Evolutionary conservation across 2,329 filamentous ascomycete genomes (phyloP).

Genomic region (Aureobasidium lini): DNA sequence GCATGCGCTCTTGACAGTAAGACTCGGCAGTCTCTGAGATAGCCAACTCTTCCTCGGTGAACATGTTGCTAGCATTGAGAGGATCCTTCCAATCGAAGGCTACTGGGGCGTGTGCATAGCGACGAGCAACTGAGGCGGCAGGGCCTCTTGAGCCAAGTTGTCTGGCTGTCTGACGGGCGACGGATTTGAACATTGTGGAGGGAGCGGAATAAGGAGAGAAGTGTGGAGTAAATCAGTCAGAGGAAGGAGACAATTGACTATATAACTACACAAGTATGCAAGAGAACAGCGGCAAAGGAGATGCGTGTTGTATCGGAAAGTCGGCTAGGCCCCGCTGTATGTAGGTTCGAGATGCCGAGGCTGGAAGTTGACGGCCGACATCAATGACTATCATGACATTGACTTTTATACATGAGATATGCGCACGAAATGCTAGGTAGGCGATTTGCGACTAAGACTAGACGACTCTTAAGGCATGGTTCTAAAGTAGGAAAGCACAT

Average conservation of each 20-base stretch:
- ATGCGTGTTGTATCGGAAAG: conserved; percentile 9
- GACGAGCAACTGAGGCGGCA: conserved; percentile 26
- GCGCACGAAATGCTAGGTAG: neutral
- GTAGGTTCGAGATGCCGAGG: conserved; percentile 5
- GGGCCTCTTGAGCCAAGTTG: conserved; percentile 30
- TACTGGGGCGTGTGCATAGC: conserved; percentile 36
- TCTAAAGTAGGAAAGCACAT: neutral
- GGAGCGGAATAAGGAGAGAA: neutral
- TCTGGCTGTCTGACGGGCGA: conserved; percentile 33
- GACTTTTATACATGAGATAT: neutral
- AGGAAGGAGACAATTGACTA: neutral
- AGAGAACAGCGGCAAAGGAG: conserved; percentile 2
- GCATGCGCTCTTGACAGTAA: conserved; percentile 85
- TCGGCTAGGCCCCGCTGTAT: conserved; percentile 3
- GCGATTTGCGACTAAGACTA: neutral
- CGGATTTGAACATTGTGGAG: conserved; percentile 36
- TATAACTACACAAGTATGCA: neutral
- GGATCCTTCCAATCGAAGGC: conserved; percentile 90
- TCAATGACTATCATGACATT: neutral
- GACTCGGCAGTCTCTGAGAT: conserved; percentile 85
- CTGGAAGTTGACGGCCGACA: conserved; percentile 10
- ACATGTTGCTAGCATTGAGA: conserved; percentile 62
- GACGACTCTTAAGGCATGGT: neutral
- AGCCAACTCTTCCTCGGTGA: conserved; percentile 84
- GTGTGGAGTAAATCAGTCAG: neutral